A percentile compares a stretch with the other conserved stretches of the same genome.
These are phyloP conservation scores for Phaeodactylum tricornutum DNA, from an alignment of 108 stramenopile species.

Conservation along the genomic window DNA sequence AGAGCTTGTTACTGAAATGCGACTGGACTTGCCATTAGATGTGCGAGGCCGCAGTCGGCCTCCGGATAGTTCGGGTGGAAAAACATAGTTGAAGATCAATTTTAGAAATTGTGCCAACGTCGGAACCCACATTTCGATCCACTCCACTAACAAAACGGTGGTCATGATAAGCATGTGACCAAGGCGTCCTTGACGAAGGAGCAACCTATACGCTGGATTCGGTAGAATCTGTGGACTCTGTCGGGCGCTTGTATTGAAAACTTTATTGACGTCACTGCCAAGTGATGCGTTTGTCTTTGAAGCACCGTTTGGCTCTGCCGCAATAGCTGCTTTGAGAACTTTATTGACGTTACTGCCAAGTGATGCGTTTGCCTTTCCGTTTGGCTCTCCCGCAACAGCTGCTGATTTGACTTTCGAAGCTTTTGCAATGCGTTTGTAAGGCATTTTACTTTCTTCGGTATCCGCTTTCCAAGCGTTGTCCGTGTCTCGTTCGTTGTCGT, in stretches of 20 bases:
- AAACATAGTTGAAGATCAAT: background rate
- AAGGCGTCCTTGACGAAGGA: conserved; percentile 40
- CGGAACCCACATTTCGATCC: conserved; percentile 48
- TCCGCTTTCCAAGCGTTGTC: too few relatives aligned
- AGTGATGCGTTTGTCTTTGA: too few relatives aligned
- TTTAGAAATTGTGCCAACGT: conserved; percentile 9
- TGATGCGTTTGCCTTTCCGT: too few relatives aligned
- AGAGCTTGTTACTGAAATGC: background rate
- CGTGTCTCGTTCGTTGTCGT: too few relatives aligned
- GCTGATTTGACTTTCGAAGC: background rate
- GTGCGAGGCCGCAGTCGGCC: background rate
- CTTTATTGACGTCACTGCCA: too few relatives aligned
- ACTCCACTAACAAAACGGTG: conserved; percentile 38
- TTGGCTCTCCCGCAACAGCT: background rate
- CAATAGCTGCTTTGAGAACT: background rate
- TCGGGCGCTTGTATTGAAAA: background rate
- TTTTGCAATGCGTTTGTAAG: too few relatives aligned
- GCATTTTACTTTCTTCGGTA: too few relatives aligned
- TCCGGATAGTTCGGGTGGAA: background rate
- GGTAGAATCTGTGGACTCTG: too few relatives aligned
- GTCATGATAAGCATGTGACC: conserved; percentile 52
- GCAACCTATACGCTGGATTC: conserved; percentile 33
- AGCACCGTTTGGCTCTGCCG: background rate
- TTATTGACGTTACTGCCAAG: too few relatives aligned
- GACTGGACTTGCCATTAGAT: background rate